Base-by-base conservation (phyloP, 2,329 filamentous ascomycete species). In the Herpotrichia juniperi region DNA sequence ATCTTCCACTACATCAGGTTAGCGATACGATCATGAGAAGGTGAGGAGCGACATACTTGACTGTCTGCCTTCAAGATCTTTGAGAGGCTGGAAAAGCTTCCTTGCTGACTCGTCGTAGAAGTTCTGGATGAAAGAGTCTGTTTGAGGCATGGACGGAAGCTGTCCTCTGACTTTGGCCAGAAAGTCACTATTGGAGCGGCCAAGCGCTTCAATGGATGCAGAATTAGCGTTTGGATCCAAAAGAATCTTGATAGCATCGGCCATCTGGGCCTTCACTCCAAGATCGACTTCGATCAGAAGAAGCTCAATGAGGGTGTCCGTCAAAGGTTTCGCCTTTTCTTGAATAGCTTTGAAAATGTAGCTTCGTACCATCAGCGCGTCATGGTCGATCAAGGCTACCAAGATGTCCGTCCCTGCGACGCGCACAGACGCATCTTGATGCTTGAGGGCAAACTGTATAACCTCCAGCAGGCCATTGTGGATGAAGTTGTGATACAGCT, bases 331-430 rank as follows among this genome's bases (percentile, higher is more conserved):
- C 62, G 90, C 87, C 69, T 93, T 93, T 59, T 97, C 92, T 59
- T 89, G 88, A 56, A 97, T 88, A 60, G 96, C 91, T 56, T 92
- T 91, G 73, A 96, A 93, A 63, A 97, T 93, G 48, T 93, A 96
- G 61, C 89, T 87, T 43, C 94, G 89, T 69, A 99, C 93, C 88
- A 97, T 92, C 63, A 92, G 85, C 2, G 93, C 89, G 65, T 99
- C 94, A 68, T 97, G 93, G 65, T 99, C 94, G 63, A 99, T 94
- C 75, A 97, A 87, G 4, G 92, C 91, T 7, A 97, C 90, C 43
- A 99, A 77, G 28, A 97, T 92, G 62, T 99, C 94, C 2, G 93
- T 96, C 10, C 93, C 94, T 4, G 93, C 96, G 2, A 96, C 91
- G 55, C 94, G 85, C 47, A 97, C 90, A 0, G 87, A 83, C 11